Evolutionary conservation across 768 basidiomycete species (phyloP), one percentile per base, ranked within the genome.

Genomic region (Clathrus columnatus): DNA sequence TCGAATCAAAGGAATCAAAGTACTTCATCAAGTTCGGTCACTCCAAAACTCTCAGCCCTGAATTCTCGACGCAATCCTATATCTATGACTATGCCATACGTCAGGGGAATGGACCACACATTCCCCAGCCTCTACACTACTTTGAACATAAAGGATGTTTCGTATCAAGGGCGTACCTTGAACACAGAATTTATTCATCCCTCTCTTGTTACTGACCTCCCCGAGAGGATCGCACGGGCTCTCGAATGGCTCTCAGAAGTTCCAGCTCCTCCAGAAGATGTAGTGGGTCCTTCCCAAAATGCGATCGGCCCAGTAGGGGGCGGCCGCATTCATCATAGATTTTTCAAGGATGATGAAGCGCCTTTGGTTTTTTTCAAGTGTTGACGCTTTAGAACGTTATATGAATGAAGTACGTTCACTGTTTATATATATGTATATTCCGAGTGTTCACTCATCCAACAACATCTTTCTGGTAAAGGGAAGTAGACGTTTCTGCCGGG

Each of bases 161-260:
- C n/a, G n/a, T n/a, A n/a, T n/a, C n/a, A n/a, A 62, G 30, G 16
- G 56, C 36, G 55, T 67, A 67, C 55, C 43, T 66, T n/a, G 26
- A 64, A 67, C 59, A 67, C 66, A 63, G 67, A 67, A 55, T 58
- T 24, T 55, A 67, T 67, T 59, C 51, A 49, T 44, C 60, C 61
- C 57, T 30, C 42, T 17, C 7, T 60, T 32, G 43, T 61, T 50
- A 52, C 54, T 48, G 63, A 60, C 54, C 57, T 62, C 49, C n/a
- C 32, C 57, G 55, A 59, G 50, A 60, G 50, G 58, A 56, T 55
- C n/a, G 54, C 58, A 54, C 46, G 57, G 42, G 67, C 67, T 59
- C 47, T 68, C 42, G 29, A 50, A 28, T 68, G 67, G 65, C 61
- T 68, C 30, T 50, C 47, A 14, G 24, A 52, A 21, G 63, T 67